Conservation (phyloP, 306 rosid genomes). For the Dryas octopetala region DNA sequence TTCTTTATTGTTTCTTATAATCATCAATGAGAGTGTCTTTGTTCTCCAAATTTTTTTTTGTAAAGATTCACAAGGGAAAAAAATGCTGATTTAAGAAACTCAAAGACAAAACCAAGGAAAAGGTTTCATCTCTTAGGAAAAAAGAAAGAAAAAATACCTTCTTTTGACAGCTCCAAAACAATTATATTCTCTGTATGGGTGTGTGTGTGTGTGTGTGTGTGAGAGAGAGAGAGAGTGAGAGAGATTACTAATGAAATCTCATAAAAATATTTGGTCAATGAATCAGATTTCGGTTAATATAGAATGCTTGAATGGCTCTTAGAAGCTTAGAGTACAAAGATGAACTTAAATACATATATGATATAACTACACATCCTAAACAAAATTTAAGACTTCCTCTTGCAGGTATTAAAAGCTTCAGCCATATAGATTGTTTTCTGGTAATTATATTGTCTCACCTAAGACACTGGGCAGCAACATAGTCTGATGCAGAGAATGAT, state of each 20-base stretch:
- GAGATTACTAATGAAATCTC: background rate
- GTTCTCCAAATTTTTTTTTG: no score
- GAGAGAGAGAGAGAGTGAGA: background rate
- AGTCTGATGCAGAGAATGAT: constrained; percentile 82
- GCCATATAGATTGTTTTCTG: constrained; percentile 1
- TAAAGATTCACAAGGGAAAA: no score
- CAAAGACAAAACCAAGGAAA: no score
- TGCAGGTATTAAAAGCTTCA: background rate
- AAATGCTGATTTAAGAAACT: no score
- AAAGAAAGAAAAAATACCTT: no score
- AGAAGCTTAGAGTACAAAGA: background rate
- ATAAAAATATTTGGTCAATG: background rate
- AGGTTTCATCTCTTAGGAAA: no score
- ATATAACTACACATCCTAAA: background rate
- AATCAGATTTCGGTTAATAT: background rate
- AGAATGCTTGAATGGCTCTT: background rate
- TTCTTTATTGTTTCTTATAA: no score
- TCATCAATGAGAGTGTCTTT: no score
- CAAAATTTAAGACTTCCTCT: constrained; percentile 14
- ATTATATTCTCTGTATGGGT: no score
- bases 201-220: background rate
- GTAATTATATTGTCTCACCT: constrained; percentile 49
- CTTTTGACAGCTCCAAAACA: no score
- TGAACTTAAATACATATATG: background rate
- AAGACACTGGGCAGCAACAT: constrained; percentile 79